Base-by-base conservation (phyloP, 2,329 filamentous ascomycete genomes). In the Monilinia fructigena region DNA sequence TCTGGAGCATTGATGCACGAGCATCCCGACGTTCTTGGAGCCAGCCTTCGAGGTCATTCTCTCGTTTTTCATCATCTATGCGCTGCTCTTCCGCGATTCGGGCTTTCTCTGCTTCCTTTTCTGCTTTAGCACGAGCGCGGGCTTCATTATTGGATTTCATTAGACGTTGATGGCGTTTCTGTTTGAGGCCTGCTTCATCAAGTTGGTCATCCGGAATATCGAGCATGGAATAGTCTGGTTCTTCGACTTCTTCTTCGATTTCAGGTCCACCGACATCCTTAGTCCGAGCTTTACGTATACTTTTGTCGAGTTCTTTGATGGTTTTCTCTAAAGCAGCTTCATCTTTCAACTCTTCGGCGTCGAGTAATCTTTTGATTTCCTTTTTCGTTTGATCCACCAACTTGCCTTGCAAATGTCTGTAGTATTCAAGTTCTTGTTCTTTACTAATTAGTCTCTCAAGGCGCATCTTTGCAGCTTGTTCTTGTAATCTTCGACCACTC, bases 401-500 rank as follows among this genome's bases (percentile, higher is more conserved):
- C 70, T 86, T 87, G 45, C 81, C 78, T 74, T 96, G 92, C 4
- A 99, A 80, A 67, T 92, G 86, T 75, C 92, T 93, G 82, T 93
- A 97, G 78, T 97, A 97, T 72, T 96, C 93, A 1, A 98, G 81
- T 76, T 98, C 93, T 75, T 96, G 88, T 79, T 99, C 95, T 78
- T 99, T 99, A 75, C 91, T 91, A 76, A 98, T 92, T 56, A 99
- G 82, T 74, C 96, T 96, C 71, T 99, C 95, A 0, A 99, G 81
- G 10, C 95, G 89, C 92, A 97, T 97, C 78, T 97, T 98, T 12
- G 94, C 94, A 0, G 95, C 95, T 78, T 99, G 95, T 74, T 97
- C 93, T 77, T 99, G 95, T 35, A 99, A 77, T 55, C 96, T 85
- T 70, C 95, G 85, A 0, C 95, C 95, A 72, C 92, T 95, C 78